A percentile compares a stretch with the other conserved stretches of the same genome.
These are phyloP conservation scores for Cordyceps militaris DNA, from an alignment of 2,329 filamentous ascomycete genomes.

Conservation along the genomic window DNA sequence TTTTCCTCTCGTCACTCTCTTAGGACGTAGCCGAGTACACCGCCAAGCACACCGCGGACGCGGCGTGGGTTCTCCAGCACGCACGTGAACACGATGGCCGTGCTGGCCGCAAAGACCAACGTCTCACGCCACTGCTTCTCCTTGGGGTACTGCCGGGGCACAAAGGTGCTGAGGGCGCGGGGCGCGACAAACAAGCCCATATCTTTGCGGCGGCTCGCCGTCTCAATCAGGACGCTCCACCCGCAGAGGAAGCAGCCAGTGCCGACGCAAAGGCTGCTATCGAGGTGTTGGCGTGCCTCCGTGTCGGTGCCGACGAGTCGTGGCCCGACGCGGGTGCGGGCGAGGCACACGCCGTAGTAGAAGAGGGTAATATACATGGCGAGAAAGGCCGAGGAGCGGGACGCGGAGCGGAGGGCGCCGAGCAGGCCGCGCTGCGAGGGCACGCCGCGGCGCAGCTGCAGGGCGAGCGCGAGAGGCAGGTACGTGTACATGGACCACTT, in stretches of 20 bases:
- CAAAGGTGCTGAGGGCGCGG: constrained; percentile 64
- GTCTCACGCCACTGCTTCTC: constrained; percentile 62
- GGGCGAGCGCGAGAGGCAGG: constrained; percentile 63
- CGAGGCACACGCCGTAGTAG: constrained; percentile 78
- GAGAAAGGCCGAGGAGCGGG: constrained; percentile 69
- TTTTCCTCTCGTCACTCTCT: constrained; percentile 13
- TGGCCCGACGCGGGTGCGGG: constrained; percentile 67
- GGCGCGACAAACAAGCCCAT: constrained; percentile 76
- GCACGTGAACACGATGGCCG: constrained; percentile 63
- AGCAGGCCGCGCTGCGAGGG: constrained; percentile 37
- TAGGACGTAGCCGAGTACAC: constrained; percentile 47
- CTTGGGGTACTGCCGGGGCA: constrained; percentile 60
- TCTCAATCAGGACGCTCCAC: constrained; percentile 73
- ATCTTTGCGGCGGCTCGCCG: constrained; percentile 59
- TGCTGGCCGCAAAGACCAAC: constrained; percentile 57
- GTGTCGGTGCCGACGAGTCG: constrained; percentile 51
- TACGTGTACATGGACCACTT: constrained; percentile 70
- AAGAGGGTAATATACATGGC: constrained; percentile 71
- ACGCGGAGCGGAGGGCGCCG: constrained; percentile 51
- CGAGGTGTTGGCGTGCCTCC: constrained; percentile 42
- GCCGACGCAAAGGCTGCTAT: constrained; percentile 61
- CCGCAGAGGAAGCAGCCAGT: constrained; percentile 70
- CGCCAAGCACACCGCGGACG: constrained; percentile 63
- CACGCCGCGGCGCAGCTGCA: constrained; percentile 38
- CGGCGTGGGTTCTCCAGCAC: constrained; percentile 53